Evolutionary conservation across 176 grass and related monocot genomes (phyloP).

Genomic region (Guadua angustifolia): DNA sequence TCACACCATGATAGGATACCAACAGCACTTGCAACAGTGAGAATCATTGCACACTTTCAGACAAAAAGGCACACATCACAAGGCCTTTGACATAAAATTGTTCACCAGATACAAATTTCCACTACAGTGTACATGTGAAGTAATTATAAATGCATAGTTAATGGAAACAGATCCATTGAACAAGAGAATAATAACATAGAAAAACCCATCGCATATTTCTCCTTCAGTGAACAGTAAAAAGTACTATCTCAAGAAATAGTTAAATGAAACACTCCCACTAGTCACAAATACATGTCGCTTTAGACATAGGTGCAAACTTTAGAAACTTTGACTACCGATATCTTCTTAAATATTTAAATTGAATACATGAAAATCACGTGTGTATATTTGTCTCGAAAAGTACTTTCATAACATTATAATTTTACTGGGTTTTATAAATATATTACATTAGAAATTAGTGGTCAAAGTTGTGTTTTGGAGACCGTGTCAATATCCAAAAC

Average conservation of each 20-base stretch:
- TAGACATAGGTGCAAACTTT: no score
- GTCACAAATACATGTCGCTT: no score
- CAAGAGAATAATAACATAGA: constrained; percentile 23
- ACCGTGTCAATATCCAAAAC: no score
- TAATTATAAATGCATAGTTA: constrained; percentile 27
- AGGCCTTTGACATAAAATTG: neutral
- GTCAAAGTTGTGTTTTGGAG: no score
- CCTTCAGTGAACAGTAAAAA: constrained; percentile 29
- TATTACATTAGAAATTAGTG: no score
- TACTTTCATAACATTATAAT: no score
- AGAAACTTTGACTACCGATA: no score
- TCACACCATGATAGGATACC: constrained; percentile 13
- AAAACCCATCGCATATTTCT: neutral
- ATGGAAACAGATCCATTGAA: constrained; percentile 9
- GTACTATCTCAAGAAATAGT: neutral
- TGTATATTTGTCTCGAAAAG: no score
- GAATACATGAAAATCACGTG: no score
- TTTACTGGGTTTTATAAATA: no score
- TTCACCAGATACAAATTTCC: constrained; percentile 20
- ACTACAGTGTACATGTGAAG: neutral
- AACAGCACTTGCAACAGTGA: constrained; percentile 11
- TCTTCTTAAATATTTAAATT: no score
- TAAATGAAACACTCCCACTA: neutral
- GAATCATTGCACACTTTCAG: constrained; percentile 11
- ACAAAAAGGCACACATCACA: neutral